phyloP scores from a whole-genome alignment of 1,139 yeast species.

The Protomyces macrosporus region DNA sequence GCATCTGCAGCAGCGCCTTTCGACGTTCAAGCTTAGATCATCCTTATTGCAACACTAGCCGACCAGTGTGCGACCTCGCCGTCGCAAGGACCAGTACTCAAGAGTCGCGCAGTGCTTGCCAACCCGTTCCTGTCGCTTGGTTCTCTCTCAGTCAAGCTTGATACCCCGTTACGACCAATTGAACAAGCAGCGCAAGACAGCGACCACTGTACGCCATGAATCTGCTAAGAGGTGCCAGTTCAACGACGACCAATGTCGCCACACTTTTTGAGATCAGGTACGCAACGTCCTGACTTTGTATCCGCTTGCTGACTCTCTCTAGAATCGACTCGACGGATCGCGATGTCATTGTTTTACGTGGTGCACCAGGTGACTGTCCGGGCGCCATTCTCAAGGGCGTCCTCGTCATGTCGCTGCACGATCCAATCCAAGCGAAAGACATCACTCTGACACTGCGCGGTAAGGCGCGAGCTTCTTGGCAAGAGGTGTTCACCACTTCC shows the following conservation, averaged over 20 bases:
- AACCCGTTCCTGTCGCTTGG: too few relatives aligned
- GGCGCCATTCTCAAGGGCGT: slow-evolving; percentile 72
- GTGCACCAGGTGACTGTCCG: slow-evolving; percentile 69
- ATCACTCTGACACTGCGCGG: slow-evolving; percentile 61
- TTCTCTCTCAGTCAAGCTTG: too few relatives aligned
- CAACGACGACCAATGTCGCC: slow-evolving; percentile 22
- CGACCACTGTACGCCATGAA: slow-evolving; percentile 3
- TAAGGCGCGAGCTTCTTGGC: slow-evolving; percentile 49
- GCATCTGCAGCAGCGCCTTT: too few relatives aligned
- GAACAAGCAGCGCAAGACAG: too few relatives aligned
- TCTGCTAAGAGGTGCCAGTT: slow-evolving; percentile 8
- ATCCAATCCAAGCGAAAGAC: slow-evolving; percentile 64
- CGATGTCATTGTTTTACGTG: slow-evolving; percentile 77
- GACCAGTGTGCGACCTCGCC: too few relatives aligned
- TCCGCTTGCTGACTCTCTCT: slow-evolving; percentile 44
- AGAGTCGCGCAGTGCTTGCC: too few relatives aligned
- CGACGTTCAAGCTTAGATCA: too few relatives aligned
- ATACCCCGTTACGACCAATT: too few relatives aligned
- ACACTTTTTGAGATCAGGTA: slow-evolving; percentile 37
- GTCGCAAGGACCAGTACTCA: too few relatives aligned
- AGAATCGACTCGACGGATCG: slow-evolving; percentile 63
- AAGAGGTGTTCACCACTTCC: slow-evolving; percentile 6
- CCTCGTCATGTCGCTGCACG: slow-evolving; percentile 68
- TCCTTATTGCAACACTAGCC: too few relatives aligned
- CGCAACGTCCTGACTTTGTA: slow-evolving; percentile 17